Evolutionary conservation across 495 filamentous ascomycete genomes (phyloP).

Genomic region (Lasiosphaeria miniovina): DNA sequence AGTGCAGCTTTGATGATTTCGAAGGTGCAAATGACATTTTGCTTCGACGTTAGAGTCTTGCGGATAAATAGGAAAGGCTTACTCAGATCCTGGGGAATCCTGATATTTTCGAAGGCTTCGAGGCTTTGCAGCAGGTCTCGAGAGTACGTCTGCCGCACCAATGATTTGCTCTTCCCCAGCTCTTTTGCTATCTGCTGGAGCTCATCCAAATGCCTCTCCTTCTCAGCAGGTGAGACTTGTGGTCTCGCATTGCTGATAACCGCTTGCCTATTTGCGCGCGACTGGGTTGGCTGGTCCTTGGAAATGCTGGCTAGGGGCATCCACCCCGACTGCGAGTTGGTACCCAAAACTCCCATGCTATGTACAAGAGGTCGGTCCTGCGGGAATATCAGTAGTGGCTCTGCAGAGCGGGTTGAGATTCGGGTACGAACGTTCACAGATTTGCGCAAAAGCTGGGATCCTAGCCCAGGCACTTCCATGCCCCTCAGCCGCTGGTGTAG

Average conservation of each 20-base stretch:
- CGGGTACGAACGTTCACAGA: neutral
- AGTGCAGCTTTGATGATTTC: conserved; percentile 25
- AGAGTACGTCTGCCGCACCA: conserved; percentile 18
- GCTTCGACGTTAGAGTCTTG: conserved; percentile 6
- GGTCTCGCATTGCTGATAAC: conserved; percentile 5
- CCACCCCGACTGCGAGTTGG: neutral
- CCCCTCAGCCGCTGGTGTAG: conserved; percentile 17
- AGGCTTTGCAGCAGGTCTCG: conserved; percentile 20
- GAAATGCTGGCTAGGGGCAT: conserved; percentile 9
- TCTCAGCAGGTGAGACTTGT: conserved; percentile 1
- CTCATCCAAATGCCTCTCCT: conserved; percentile 9
- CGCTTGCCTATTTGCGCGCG: neutral
- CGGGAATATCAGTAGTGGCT: too few relatives aligned
- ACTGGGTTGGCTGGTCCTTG: conserved; percentile 1
- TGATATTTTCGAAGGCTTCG: conserved; percentile 17
- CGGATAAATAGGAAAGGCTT: conserved; percentile 8
- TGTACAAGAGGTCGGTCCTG: too few relatives aligned
- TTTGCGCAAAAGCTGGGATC: conserved; percentile 11
- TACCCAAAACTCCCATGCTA: neutral
- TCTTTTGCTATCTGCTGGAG: conserved; percentile 5
- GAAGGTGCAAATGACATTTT: conserved; percentile 15
- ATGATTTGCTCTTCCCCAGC: conserved; percentile 13
- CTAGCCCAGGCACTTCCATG: conserved; percentile 20
- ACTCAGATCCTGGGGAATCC: conserved; percentile 11
- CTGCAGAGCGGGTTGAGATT: neutral